Percentiles rank a stretch among this genome's conserved stretches.
Conservation (phyloP, 352 stramenopile genomes). For the Globisporangium perplexum region DNA sequence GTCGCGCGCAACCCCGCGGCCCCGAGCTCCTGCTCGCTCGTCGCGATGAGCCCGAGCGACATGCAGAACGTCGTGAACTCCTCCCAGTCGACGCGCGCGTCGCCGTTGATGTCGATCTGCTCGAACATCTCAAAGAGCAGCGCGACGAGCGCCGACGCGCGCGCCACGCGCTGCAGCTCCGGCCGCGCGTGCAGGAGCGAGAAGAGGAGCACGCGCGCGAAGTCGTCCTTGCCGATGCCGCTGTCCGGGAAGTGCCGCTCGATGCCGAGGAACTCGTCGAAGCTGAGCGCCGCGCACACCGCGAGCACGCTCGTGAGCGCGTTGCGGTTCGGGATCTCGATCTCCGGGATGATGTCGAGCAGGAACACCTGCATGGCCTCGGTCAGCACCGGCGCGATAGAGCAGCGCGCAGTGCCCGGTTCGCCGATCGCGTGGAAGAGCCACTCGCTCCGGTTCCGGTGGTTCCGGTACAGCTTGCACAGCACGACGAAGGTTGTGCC, state of each 20-base stretch:
- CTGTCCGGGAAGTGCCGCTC: slow-evolving; percentile 36
- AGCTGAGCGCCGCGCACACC: slow-evolving; percentile 54
- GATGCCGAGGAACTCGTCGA: slow-evolving; percentile 51
- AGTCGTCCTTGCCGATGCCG: slow-evolving; percentile 40
- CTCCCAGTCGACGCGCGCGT: slow-evolving; percentile 73
- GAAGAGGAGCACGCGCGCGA: slow-evolving; percentile 44
- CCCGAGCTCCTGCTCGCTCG: slow-evolving; percentile 19
- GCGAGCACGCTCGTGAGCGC: slow-evolving; percentile 50
- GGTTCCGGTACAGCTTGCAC: slow-evolving; percentile 52
- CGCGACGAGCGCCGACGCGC: slow-evolving; percentile 30
- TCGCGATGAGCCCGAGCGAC: slow-evolving; percentile 50
- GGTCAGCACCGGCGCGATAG: slow-evolving; percentile 34
- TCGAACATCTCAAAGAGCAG: slow-evolving; percentile 74
- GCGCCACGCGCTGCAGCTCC: slow-evolving; percentile 25
- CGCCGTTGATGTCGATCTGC: slow-evolving; percentile 82
- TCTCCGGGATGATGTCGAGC: slow-evolving; percentile 61
- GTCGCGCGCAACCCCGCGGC: not conserved
- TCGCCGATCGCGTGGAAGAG: slow-evolving; percentile 36
- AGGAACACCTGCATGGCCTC: slow-evolving; percentile 56
- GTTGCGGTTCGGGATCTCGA: slow-evolving; percentile 60
- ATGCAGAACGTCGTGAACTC: slow-evolving; percentile 85
- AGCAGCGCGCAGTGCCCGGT: slow-evolving; percentile 27
- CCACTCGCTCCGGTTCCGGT: slow-evolving; percentile 23
- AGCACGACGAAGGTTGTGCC: slow-evolving; percentile 36
- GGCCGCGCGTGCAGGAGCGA: slow-evolving; percentile 37